Evolutionary conservation across 2,329 filamentous ascomycete species (phyloP), one percentile per base, ranked within the genome.

Genomic region (Apiospora aurea): DNA sequence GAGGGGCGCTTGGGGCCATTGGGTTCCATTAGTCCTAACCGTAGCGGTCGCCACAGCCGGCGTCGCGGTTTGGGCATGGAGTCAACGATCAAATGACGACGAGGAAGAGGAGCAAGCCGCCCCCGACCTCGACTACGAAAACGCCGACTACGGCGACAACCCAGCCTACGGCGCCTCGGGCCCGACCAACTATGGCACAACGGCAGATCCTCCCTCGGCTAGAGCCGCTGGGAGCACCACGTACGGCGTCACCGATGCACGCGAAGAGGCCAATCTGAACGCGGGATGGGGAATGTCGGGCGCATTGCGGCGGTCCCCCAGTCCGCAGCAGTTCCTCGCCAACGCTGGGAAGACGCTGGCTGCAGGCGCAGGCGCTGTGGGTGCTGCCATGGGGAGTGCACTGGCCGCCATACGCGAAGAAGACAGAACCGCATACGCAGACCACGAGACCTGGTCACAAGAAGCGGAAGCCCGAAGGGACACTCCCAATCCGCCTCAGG

Each of bases 51-150:
- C 96, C 73, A 94, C 95, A 29, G 91, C 93, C 71, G 95, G 95
- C 46, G 84, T 97, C 67, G 95, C 92, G 70, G 94, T 94, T 72
- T 98, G 96, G 96, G 90, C 95, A 73, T 97, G 95, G 95, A 97
- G 93, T 81, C 95, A 97, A 84, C 92, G 94, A 78, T 90, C 88
- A 78, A 92, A 93, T 75, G 89, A 92, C 72, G 92, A 94, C 70
- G 92, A 95, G 41, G 88, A 91, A 70, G 87, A 89, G 72, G 87
- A 91, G 74, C 86, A 87, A 74, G 88, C 85, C 77, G 85, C 86
- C 71, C 85, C 86, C 71, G 78, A 76, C 73, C 81, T 87, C 72
- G 87, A 89, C 76, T 88, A 89, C 75, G 82, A 85, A 43, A 81
- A 83, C 70, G 82, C 81, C 73, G 82, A 84, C 76, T 84, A 86